phyloP scores from a whole-genome alignment of 768 basidiomycete species.

The Termitomyces sp. region DNA sequence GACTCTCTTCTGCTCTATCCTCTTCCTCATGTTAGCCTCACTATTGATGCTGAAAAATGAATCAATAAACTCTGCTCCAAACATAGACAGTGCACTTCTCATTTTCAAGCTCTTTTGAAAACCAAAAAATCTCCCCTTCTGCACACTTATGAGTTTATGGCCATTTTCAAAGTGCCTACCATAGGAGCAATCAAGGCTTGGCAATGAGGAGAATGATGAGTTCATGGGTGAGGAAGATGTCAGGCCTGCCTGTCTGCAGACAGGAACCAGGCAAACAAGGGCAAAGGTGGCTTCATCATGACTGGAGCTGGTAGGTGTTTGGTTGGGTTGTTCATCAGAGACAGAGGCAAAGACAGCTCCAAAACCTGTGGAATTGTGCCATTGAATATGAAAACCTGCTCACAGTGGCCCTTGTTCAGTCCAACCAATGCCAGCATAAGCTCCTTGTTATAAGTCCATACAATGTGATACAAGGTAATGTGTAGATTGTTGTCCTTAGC shows the following conservation, averaged over 20 bases:
- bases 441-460: no score
- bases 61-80: neutral
- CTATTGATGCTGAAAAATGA: neutral
- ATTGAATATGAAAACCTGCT: no score
- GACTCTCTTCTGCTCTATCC: constrained; percentile 4
- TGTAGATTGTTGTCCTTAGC: no score
- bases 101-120: neutral
- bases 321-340: neutral
- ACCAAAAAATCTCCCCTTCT: neutral
- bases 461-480: no score
- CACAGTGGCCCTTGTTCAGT: no score
- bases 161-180: no score
- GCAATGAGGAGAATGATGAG: neutral
- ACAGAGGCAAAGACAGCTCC: constrained; percentile 4
- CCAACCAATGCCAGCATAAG: no score
- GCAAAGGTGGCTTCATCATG: neutral
- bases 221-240: neutral
- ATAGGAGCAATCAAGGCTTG: neutral
- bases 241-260: neutral
- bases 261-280: neutral
- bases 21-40: constrained; percentile 5
- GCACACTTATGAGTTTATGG: neutral
- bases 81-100: neutral
- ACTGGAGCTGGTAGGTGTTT: neutral
- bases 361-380: no score